Conservation (phyloP, 2,329 filamentous ascomycete species). For the Remersonia thermophila region DNA sequence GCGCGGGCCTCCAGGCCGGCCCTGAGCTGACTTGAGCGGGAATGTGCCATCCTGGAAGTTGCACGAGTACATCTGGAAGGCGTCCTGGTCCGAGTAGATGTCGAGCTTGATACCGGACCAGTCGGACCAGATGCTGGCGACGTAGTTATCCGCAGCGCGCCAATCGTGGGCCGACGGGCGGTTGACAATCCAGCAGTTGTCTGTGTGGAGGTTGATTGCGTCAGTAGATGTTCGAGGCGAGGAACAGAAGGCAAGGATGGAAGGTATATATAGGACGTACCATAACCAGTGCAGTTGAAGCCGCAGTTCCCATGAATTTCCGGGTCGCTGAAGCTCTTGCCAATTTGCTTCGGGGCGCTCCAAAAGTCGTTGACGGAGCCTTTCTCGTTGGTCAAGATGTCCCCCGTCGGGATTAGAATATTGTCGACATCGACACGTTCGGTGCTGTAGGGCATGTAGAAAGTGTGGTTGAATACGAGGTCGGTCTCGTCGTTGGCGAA, state of each 20-base stretch:
- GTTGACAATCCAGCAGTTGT: conserved; percentile 59
- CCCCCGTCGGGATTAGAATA: conserved; percentile 63
- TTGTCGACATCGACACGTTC: conserved; percentile 56
- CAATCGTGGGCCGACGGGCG: conserved; percentile 51
- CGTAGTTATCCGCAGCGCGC: conserved; percentile 41
- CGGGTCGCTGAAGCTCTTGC: conserved; percentile 50
- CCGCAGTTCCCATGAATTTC: conserved; percentile 66
- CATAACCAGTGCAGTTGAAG: conserved; percentile 71
- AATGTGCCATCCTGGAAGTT: conserved; percentile 60
- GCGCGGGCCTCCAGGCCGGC: conserved; percentile 41
- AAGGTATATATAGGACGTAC: too few relatives aligned
- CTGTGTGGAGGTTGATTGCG: conserved; percentile 21
- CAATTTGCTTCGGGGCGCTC: conserved; percentile 67
- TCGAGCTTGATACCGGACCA: conserved; percentile 79
- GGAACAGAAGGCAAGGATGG: too few relatives aligned
- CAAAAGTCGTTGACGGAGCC: conserved; percentile 72
- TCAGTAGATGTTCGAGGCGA: background rate
- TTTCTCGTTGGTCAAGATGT: conserved; percentile 55
- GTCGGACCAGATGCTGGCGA: conserved; percentile 55
- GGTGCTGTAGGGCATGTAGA: conserved; percentile 61
- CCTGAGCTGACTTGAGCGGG: conserved; percentile 59
- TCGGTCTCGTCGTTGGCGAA: conserved; percentile 61
- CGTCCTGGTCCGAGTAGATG: conserved; percentile 71
- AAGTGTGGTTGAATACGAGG: conserved; percentile 55
- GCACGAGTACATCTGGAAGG: conserved; percentile 82